Evolutionary conservation across 768 basidiomycete species (phyloP).

Genomic region (Rhizopogon salebrosus): DNA sequence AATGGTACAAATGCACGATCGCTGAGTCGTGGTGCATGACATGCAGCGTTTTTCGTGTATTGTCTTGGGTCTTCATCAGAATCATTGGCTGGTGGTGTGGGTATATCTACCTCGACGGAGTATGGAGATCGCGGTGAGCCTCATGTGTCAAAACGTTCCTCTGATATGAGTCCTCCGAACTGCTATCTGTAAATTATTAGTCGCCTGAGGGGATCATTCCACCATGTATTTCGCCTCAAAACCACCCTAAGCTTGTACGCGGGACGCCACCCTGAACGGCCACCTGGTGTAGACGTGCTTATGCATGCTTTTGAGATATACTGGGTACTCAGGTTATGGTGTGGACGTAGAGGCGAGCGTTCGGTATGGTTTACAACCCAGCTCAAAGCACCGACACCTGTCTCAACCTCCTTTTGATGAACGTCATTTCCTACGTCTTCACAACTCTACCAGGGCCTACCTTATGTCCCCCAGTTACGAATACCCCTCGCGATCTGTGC

Average conservation of each 20-base stretch:
- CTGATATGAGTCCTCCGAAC: constrained; percentile 27
- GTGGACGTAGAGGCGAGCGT: constrained; percentile 85
- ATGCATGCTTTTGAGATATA: constrained; percentile 65
- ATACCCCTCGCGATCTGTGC: constrained; percentile 79
- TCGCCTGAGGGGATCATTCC: constrained; percentile 83
- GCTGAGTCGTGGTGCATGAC: too few species aligned
- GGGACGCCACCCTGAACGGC: constrained; percentile 20
- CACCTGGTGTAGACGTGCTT: constrained; percentile 69
- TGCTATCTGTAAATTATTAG: constrained; percentile 52
- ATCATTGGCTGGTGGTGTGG: constrained; percentile 67
- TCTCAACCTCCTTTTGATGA: constrained; percentile 48
- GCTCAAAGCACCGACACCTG: constrained; percentile 20
- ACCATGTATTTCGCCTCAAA: constrained; percentile 68
- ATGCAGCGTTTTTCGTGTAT: too few species aligned
- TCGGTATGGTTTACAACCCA: constrained; percentile 74
- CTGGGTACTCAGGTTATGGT: constrained; percentile 70
- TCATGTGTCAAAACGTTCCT: constrained; percentile 35
- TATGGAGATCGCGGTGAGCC: constrained; percentile 35
- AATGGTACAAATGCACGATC: too few species aligned
- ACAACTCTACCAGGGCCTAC: constrained; percentile 57
- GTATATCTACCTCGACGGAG: constrained; percentile 69
- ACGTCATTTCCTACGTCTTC: constrained; percentile 65
- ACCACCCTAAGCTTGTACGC: constrained; percentile 41
- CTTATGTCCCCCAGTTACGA: constrained; percentile 74
- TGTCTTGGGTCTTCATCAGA: too few species aligned